A percentile compares a stretch with the other conserved stretches of the same genome.
Conservation (phyloP, 2,329 filamentous ascomycete species). For the Pezicula carpinea region DNA sequence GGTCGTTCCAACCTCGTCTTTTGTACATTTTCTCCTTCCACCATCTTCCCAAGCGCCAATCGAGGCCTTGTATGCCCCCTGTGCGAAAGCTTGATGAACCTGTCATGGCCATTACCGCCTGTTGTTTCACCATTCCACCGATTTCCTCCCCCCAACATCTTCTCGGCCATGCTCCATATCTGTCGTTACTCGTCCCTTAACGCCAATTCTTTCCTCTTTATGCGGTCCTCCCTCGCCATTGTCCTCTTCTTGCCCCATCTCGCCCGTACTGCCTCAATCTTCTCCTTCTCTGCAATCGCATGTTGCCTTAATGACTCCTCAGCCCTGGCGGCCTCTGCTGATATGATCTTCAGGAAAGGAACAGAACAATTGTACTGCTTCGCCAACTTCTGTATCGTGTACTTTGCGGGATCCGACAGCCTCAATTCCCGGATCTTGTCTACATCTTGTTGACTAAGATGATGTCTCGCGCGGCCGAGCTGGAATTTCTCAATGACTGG, state of each 20-base stretch:
- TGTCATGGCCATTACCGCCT: background rate
- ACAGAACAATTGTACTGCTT: slow-evolving; percentile 50
- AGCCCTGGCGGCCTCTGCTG: background rate
- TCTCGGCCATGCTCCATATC: background rate
- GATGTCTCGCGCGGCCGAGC: slow-evolving; percentile 31
- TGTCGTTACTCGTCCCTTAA: slow-evolving; percentile 19
- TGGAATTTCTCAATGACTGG: slow-evolving; percentile 17
- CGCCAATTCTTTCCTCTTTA: slow-evolving; percentile 40
- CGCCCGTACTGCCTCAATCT: slow-evolving; percentile 44
- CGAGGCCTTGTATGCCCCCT: background rate
- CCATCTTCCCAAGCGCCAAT: background rate
- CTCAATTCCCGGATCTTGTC: slow-evolving; percentile 55
- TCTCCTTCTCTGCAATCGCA: slow-evolving; percentile 35
- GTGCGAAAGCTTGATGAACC: background rate
- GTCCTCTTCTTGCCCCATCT: slow-evolving; percentile 53
- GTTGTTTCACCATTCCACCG: background rate
- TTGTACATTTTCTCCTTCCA: background rate
- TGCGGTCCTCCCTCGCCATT: slow-evolving; percentile 50
- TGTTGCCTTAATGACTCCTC: slow-evolving; percentile 37
- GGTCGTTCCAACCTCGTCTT: background rate
- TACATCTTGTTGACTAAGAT: slow-evolving; percentile 51
- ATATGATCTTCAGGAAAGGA: slow-evolving; percentile 41
- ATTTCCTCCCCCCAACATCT: background rate
- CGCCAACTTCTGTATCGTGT: slow-evolving; percentile 51
- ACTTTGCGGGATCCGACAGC: slow-evolving; percentile 45